Percentiles rank a stretch among this genome's conserved stretches.
phyloP scores from a whole-genome alignment of 345 rosid species.

The Pugionium dolabratum region DNA sequence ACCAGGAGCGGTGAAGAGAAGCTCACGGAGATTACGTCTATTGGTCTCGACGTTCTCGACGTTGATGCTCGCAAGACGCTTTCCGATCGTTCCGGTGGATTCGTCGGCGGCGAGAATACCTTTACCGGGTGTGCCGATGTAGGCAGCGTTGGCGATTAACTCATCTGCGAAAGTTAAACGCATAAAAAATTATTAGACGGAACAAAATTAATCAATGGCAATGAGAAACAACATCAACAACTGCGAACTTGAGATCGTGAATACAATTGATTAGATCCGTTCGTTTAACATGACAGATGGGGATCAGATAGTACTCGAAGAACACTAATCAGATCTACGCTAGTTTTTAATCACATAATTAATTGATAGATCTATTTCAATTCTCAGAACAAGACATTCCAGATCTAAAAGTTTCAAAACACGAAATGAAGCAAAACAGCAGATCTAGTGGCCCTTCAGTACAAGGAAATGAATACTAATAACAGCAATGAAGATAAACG shows the following conservation, averaged over 20 bases:
- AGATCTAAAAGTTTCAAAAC: conserved; percentile 19
- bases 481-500: neutral
- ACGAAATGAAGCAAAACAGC: neutral
- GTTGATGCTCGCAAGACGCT: conserved; percentile 88
- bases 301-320: neutral
- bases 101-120: conserved; percentile 99
- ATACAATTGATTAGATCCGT: conserved; percentile 17
- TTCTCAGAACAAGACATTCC: neutral
- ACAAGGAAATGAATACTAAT: neutral
- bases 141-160: conserved; percentile 79
- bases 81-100: conserved; percentile 95
- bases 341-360: neutral
- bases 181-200: neutral
- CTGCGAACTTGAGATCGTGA: conserved; percentile 17
- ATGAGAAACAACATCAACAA: neutral
- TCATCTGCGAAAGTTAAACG: conserved; percentile 50
- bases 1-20: conserved; percentile 86
- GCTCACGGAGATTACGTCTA: conserved; percentile 91
- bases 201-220: neutral
- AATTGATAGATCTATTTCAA: neutral
- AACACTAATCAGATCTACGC: conserved; percentile 25
- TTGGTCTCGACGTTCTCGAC: conserved; percentile 85
- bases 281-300: neutral
- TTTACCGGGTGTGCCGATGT: conserved; percentile 97
- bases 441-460: conserved; percentile 21